A percentile compares a stretch with the other conserved stretches of the same genome.
Evolutionary conservation across 139 green algal species (phyloP).

Genomic region (Deuterostichococcus epilithicus): DNA sequence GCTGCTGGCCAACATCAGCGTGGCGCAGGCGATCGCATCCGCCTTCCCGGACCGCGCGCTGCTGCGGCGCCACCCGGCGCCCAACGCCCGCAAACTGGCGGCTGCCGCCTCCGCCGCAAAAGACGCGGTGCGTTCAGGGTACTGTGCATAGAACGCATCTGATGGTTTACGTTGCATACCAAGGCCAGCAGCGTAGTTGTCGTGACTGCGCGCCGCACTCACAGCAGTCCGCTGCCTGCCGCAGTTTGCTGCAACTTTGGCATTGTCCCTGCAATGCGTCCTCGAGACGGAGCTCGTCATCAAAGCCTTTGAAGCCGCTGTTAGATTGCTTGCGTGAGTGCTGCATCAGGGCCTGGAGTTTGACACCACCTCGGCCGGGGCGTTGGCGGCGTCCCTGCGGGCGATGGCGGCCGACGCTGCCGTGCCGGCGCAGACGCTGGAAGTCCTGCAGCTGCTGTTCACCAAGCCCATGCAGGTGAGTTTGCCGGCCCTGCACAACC

Average conservation of each 20-base stretch:
- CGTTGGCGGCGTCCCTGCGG: conserved; percentile 44
- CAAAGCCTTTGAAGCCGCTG: too few species aligned
- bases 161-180: too few species aligned
- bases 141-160: too few species aligned
- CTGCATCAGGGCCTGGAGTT: conserved; percentile 36
- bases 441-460: conserved; percentile 62
- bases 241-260: too few species aligned
- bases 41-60: conserved; percentile 68
- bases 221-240: too few species aligned
- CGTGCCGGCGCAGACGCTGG: conserved; percentile 31
- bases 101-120: conserved; percentile 1
- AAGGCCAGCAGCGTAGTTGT: too few species aligned
- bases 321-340: too few species aligned
- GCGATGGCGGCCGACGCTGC: conserved; percentile 24
- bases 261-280: too few species aligned
- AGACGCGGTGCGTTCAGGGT: background rate
- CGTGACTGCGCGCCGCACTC: too few species aligned
- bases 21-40: conserved; percentile 65
- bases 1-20: conserved; percentile 91
- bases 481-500: too few species aligned
- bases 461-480: conserved; percentile 88
- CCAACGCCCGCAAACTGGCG: conserved; percentile 55
- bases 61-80: conserved; percentile 63
- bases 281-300: too few species aligned
- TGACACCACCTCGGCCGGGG: conserved; percentile 43